These are phyloP conservation scores for Populus deltoides DNA, from an alignment of 345 rosid genomes.

Conservation along the genomic window DNA sequence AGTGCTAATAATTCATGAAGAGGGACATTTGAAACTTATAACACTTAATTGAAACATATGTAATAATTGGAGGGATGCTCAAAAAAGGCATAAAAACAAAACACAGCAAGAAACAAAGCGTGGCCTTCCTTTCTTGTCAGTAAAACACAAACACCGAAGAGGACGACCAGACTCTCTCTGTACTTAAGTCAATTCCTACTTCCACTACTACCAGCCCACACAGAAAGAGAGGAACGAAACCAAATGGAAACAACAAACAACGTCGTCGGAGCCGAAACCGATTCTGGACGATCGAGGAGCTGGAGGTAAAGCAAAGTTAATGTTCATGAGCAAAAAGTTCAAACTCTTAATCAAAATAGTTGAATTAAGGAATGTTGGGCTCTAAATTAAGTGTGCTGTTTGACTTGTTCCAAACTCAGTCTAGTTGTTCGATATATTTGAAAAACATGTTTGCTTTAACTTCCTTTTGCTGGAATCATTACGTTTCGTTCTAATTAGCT, in stretches of 20 bases:
- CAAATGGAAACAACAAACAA: not conserved
- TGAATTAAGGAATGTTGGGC: not conserved
- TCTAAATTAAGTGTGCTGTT: not conserved
- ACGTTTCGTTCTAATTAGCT: not conserved
- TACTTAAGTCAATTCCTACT: not conserved
- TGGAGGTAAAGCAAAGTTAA: conserved; percentile 51
- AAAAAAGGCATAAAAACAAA: too few species aligned
- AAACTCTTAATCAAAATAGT: not conserved
- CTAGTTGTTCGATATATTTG: not conserved
- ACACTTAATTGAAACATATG: not conserved
- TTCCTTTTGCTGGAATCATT: not conserved
- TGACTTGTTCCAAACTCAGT: not conserved
- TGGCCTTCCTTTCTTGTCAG: not conserved
- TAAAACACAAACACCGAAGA: too few species aligned
- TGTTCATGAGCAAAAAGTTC: not conserved
- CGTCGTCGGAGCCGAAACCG: conserved; percentile 23
- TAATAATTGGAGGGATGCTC: not conserved
- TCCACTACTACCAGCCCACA: not conserved
- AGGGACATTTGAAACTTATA: too few species aligned
- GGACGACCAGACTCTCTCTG: not conserved
- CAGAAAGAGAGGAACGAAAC: not conserved
- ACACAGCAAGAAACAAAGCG: not conserved
- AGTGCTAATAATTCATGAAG: too few species aligned
- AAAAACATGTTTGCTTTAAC: not conserved
- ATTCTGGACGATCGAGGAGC: conserved; percentile 34